Evolutionary conservation across 2,329 filamentous ascomycete species (phyloP).

Genomic region (Domatiomyces globalis): DNA sequence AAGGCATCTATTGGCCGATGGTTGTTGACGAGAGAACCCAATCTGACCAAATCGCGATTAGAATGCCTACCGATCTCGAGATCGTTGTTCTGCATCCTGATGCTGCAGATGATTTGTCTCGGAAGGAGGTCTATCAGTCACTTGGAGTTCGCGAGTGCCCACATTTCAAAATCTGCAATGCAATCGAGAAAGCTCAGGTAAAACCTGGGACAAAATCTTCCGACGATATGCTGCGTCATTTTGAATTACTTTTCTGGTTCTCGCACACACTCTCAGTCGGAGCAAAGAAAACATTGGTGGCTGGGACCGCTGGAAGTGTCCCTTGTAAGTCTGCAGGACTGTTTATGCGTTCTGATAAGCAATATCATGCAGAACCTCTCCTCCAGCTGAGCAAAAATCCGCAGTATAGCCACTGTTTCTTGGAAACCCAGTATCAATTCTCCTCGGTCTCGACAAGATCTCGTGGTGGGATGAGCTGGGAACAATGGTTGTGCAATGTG

Average conservation of each 20-base stretch:
- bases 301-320: too few relatives aligned
- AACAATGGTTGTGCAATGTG: constrained; percentile 6
- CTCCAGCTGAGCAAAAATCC: constrained; percentile 1
- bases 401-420: neutral
- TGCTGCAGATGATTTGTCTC: constrained; percentile 1
- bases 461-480: constrained; percentile 5
- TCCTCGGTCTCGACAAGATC: constrained; percentile 4
- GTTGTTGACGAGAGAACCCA: constrained; percentile 3
- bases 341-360: constrained; percentile 4
- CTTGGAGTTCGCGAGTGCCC: constrained; percentile 4
- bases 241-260: constrained; percentile 8
- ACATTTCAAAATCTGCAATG: neutral
- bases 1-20: constrained; percentile 2
- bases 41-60: constrained; percentile 3
- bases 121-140: constrained; percentile 3
- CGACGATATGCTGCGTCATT: constrained; percentile 1
- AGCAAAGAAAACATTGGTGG: too few relatives aligned
- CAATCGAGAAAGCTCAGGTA: too few relatives aligned
- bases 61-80: constrained; percentile 5
- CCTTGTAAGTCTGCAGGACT: neutral
- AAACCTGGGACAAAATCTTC: too few relatives aligned
- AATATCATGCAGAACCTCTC: constrained; percentile 4
- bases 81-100: constrained; percentile 5
- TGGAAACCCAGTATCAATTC: constrained; percentile 2
- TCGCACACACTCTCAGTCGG: too few relatives aligned